These are phyloP conservation scores for Termitomyces sp. DNA, from an alignment of 768 basidiomycete species.

Conservation along the genomic window DNA sequence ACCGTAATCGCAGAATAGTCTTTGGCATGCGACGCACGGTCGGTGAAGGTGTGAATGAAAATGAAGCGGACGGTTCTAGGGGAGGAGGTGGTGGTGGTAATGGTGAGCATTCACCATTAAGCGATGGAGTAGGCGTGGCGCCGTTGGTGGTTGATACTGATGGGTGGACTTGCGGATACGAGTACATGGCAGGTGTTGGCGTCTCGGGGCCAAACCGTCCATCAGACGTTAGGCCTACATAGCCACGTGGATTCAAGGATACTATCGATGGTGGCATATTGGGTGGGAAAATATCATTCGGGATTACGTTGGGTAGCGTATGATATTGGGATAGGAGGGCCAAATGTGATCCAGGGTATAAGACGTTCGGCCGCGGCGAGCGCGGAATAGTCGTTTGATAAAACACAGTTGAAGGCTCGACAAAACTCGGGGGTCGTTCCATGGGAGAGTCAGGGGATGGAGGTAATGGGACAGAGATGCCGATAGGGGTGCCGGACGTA, in stretches of 20 bases:
- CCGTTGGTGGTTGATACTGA: conserved; percentile 47
- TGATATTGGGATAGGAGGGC: conserved; percentile 38
- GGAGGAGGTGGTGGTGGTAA: background rate
- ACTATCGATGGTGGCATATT: conserved; percentile 35
- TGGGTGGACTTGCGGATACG: conserved; percentile 40
- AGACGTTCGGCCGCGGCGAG: conserved; percentile 38
- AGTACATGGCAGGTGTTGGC: conserved; percentile 33
- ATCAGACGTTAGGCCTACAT: conserved; percentile 13
- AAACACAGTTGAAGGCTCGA: conserved; percentile 57
- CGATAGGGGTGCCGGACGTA: conserved; percentile 30
- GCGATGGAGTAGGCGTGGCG: conserved; percentile 29
- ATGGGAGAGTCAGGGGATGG: conserved; percentile 43
- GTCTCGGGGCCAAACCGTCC: conserved; percentile 34
- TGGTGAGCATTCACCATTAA: background rate
- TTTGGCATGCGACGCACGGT: conserved; percentile 13
- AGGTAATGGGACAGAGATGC: conserved; percentile 37
- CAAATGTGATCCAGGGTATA: conserved; percentile 43
- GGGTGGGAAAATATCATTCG: conserved; percentile 38
- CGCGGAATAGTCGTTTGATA: conserved; percentile 55
- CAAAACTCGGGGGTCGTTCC: conserved; percentile 22
- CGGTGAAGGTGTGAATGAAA: conserved; percentile 16
- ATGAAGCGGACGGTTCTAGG: conserved; percentile 15
- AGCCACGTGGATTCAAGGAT: conserved; percentile 28
- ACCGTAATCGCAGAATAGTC: conserved; percentile 13
- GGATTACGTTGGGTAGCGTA: conserved; percentile 27